Base-by-base conservation (phyloP, 768 basidiomycete genomes). In the Leucocoprinus birnbaumii region DNA sequence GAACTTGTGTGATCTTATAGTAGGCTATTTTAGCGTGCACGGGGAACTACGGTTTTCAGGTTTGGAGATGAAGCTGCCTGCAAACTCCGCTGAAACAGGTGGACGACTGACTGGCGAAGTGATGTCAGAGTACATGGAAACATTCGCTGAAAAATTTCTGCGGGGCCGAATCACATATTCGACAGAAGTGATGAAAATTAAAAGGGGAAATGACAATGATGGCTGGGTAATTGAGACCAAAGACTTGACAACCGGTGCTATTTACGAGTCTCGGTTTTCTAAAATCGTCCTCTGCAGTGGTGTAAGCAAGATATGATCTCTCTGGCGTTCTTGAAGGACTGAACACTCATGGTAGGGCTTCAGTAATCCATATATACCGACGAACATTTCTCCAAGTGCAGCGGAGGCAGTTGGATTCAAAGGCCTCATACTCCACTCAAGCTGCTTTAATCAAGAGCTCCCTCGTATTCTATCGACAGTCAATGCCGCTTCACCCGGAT, bases 31-130 rank as follows among this genome's bases (percentile, higher is more conserved):
- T 58, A 83, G 83, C 58, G 78, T 84, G 4, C 74, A 80, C 52
- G 82, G 80, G 3, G 78, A 84, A 58, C 80, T 72, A 51, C 60
- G 68, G n/a, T 82, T 84, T 64, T 80, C 82, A 10, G 59, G 73
- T 0, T 47, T 80, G 35, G 62, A 69, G 4, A 82, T 83, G 81
- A 73, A 74, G 10, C 55, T 61, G 8, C 75, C 74, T 13, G 18
- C 56, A 1, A 51, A 66, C 10, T 48, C 63, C 19, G 53, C 42
- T 6, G 48, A 58, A 48, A 71, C 62, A 0, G 73, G 71, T 2
- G 75, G 73, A 8, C 72, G 76, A 0, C 68, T 81, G 13, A 66
- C 65, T 18, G 83, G 81, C 13, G 64, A 73, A 8, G 79, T 82
- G 58, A 67, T 84, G 68, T 61, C 65, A 0, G 56, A 58, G 4